These are phyloP conservation scores for Sporothrix pallida DNA, from an alignment of 2,329 filamentous ascomycete genomes.

Conservation along the genomic window DNA sequence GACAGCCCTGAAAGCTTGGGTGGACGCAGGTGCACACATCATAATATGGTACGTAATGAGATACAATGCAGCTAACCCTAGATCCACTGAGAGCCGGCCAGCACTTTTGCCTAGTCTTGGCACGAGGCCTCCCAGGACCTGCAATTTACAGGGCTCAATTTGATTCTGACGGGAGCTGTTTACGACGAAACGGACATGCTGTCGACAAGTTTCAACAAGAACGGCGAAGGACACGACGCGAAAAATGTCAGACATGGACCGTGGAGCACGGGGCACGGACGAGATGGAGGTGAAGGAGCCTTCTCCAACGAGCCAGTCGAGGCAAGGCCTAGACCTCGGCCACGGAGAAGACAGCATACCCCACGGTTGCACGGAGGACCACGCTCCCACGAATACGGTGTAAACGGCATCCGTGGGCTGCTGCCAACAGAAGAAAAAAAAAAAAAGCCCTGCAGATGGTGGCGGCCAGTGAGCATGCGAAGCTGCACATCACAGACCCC, in stretches of 20 bases:
- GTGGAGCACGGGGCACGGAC: too few relatives aligned
- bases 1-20: background rate
- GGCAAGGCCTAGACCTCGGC: background rate
- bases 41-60: conserved; percentile 29
- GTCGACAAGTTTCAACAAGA: too few relatives aligned
- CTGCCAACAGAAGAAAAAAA: background rate
- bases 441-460: conserved; percentile 21
- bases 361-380: background rate
- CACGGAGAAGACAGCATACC: background rate
- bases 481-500: background rate
- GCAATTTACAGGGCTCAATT: conserved; percentile 18
- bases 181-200: background rate
- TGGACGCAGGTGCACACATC: background rate
- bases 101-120: conserved; percentile 29
- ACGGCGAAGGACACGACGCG: too few relatives aligned
- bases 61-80: conserved; percentile 26
- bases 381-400: conserved; percentile 1
- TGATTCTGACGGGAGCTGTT: background rate
- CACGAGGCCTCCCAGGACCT: conserved; percentile 34
- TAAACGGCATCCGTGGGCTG: conserved; percentile 2
- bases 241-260: too few relatives aligned
- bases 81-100: conserved; percentile 28
- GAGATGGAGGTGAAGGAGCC: too few relatives aligned
- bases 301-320: too few relatives aligned
- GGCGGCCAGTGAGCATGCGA: conserved; percentile 12